Evolutionary conservation across 2,329 filamentous ascomycete genomes (phyloP), one percentile per base, ranked within the genome.

Genomic region (Rhytidhysteron rufulum): DNA sequence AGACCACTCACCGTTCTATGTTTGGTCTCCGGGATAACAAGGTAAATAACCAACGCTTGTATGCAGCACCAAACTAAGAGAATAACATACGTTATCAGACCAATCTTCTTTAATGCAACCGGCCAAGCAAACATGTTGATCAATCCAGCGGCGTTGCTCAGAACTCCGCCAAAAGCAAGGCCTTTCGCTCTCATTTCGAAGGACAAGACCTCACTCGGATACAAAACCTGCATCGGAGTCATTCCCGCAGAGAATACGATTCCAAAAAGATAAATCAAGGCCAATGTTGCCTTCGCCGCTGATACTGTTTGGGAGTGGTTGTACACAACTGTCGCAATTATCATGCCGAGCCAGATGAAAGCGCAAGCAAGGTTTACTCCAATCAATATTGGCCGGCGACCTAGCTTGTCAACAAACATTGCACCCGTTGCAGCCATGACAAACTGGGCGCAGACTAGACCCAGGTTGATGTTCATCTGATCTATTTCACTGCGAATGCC

Each of bases 391-490:
- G 54, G 50, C 21, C 60, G 55, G 7, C 60, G 54, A 44, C 60
- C 60, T 11, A 64, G 41, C 37, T 48, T 57, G 37, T 64, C 59
- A 16, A 63, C 57, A 36, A 56, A 57, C 3, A 55, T 52, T 2
- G 64, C 62, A 19, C 63, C 63, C 21, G 55, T 43, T 4, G 66
- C 50, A 27, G 62, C 62, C 15, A 62, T 60, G 2, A 59, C 40
- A 43, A 66, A 51, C 32, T 62, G 56, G 44, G 63, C 55, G 41
- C 61, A 64, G 2, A 60, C 50, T 30, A 53, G 48, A 39, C 61
- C 63, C 2, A 63, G 49, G 45, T 67, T 68, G 45, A 67, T 57
- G 42, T 66, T 53, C 36, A 63, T 52, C 40, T 66, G 57, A 24
- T 54, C 55, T 22, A 54, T 47, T 20, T 60, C 49, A 29, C 57